Base-by-base conservation (phyloP, 441 rosid genomes). In the Metrosideros polymorpha region DNA sequence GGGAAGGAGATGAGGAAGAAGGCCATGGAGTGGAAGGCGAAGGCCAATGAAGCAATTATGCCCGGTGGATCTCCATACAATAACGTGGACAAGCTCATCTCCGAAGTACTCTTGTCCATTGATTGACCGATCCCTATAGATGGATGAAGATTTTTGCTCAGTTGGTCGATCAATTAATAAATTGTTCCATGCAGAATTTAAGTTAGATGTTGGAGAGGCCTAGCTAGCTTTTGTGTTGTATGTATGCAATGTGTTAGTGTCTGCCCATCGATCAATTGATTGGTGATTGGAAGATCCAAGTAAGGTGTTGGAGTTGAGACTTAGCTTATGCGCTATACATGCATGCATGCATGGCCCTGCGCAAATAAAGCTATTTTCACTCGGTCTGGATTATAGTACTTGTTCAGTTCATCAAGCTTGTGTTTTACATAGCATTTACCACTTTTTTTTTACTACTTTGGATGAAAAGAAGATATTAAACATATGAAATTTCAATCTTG, bases 1-100 rank as follows among this genome's bases (percentile, higher is more conserved):
- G 88, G 88, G 27, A 79, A 39, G 71, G 61, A 84, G 43, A 84
- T 82, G 87, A 87, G 55, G 88, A 85, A 84, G 53, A 86, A 90
- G 50, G 88, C 87, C 22, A 6, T 71, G 53, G 87, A 86, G 13
- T 88, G 91, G 92, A 90, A 88, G 86, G 79, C 53, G 51, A 87
- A 79, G 85, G 93, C 92, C 2, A 66, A 88, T 30, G 86, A 56
- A 76, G 92, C 90, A 17, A 59, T 84, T 39, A 35, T 17, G 24
- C 52, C 83, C 14, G 77, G 90, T 82, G 91, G 91, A 39, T 85
- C 87, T 14, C 87, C 92, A 2, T 86, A 32, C 56, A 47, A 39
- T 14, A 82, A 88, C 66, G 61, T 91, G 29, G 83, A 52, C 1
- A 86, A 79, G 49, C 30, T 91, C 53, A 30, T 89, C 30, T 42